These are phyloP conservation scores for Lichtheimia hyalospora DNA, from an alignment of 371 early-diverging fungal genomes.

Conservation along the genomic window DNA sequence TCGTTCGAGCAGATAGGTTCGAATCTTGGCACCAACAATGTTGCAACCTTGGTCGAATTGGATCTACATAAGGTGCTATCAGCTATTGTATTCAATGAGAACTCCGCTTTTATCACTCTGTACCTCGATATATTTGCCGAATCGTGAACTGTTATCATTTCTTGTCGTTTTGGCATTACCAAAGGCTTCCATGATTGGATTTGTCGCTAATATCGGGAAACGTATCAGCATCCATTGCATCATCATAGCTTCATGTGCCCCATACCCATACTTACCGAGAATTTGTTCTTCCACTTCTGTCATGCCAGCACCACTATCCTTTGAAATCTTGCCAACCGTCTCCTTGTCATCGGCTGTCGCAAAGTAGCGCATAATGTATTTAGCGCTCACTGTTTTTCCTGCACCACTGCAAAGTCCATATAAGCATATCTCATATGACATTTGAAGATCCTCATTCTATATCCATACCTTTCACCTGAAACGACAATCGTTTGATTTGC, in stretches of 20 bases:
- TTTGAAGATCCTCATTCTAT: not conserved
- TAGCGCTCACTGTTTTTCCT: slow-evolving; percentile 95
- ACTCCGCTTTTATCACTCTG: not conserved
- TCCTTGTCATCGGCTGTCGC: slow-evolving; percentile 84
- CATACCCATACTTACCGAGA: slow-evolving; percentile 42
- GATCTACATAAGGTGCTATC: slow-evolving; percentile 40
- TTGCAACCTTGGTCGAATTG: slow-evolving; percentile 76
- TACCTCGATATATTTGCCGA: slow-evolving; percentile 98
- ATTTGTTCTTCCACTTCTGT: slow-evolving; percentile 85
- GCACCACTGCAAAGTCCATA: slow-evolving; percentile 63
- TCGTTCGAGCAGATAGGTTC: slow-evolving; percentile 97
- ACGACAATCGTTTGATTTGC: slow-evolving; percentile 98
- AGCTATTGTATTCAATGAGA: not conserved
- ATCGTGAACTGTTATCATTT: slow-evolving; percentile 98
- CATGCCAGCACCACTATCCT: slow-evolving; percentile 43
- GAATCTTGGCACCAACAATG: slow-evolving; percentile 94
- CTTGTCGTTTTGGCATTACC: slow-evolving; percentile 99
- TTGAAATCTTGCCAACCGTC: slow-evolving; percentile 35
- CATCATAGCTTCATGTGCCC: not conserved
- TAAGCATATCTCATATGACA: too few relatives aligned
- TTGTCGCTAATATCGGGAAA: slow-evolving; percentile 65
- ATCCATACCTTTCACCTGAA: slow-evolving; percentile 90
- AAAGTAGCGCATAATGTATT: slow-evolving; percentile 98
- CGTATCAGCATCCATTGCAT: not conserved
- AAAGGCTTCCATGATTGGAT: slow-evolving; percentile 98